A percentile compares a stretch with the other conserved stretches of the same genome.
phyloP scores from a whole-genome alignment of 179 eudicot genomes.

The Nepenthes alata region DNA sequence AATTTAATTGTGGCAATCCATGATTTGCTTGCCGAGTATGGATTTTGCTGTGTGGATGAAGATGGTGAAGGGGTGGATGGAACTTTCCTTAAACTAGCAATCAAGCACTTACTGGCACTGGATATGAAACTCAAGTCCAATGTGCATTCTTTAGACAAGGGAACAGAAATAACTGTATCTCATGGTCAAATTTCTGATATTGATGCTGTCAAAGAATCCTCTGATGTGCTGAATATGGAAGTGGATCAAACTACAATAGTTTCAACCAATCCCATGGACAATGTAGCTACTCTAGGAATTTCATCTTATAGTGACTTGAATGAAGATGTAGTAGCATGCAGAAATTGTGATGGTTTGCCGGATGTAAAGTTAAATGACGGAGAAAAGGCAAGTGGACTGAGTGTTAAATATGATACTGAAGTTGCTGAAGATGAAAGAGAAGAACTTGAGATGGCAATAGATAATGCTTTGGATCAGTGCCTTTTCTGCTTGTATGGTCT shows the following conservation, averaged over 20 bases:
- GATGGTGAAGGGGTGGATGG: slow-evolving; percentile 86
- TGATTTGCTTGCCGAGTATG: slow-evolving; percentile 87
- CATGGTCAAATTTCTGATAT: slow-evolving; percentile 22
- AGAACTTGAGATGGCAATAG: slow-evolving; percentile 81
- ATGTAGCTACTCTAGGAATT: slow-evolving; percentile 19
- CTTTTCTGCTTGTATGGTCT: slow-evolving; percentile 94
- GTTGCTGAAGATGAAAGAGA: slow-evolving; percentile 78
- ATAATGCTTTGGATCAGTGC: slow-evolving; percentile 88
- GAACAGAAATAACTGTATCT: slow-evolving; percentile 22
- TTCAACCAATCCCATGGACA: slow-evolving; percentile 12
- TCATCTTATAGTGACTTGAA: slow-evolving; percentile 20
- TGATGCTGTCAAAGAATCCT: slow-evolving; percentile 21
- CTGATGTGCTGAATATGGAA: slow-evolving; percentile 16
- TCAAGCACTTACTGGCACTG: slow-evolving; percentile 77
- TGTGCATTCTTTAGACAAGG: slow-evolving; percentile 31
- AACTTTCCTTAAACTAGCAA: slow-evolving; percentile 88
- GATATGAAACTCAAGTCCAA: slow-evolving; percentile 78
- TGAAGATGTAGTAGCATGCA: slow-evolving; percentile 16
- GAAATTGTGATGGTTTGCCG: slow-evolving; percentile 11
- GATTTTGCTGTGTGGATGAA: slow-evolving; percentile 74
- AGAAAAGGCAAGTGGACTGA: slow-evolving; percentile 30
- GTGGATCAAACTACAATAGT: slow-evolving; percentile 7
- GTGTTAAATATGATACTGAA: slow-evolving; percentile 22
- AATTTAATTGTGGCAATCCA: slow-evolving; percentile 75
- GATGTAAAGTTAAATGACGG: slow-evolving; percentile 11